Evolutionary conservation across 208 protist species (phyloP), one percentile per base, ranked within the genome.

Genomic region (Naegleria gruberi): DNA sequence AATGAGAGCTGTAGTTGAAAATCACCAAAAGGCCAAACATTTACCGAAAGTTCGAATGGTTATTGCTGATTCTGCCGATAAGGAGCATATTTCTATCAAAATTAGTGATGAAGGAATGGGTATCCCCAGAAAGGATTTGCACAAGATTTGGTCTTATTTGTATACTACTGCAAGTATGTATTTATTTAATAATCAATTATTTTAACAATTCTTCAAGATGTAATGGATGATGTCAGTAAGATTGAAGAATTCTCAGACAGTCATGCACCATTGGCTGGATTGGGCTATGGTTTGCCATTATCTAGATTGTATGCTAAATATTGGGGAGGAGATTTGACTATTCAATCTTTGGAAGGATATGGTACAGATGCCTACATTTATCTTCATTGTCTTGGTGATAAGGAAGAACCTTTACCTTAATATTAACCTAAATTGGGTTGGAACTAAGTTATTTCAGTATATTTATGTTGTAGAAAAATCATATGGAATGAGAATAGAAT

Each of bases 241-340:
- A 65, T 65, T 23, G 51, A 65, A 65, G 51, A 65, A 65, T 65
- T 65, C 51, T 30, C 90, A 47, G n/a, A 92, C 90, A 40, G 90
- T 90, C 44, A 82, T 40, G 37, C 95, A 0, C 94, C 95, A 30
- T 90, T 98, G 17, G 97, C 97, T 37, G 97, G 97, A 26, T 98
- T 97, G 84, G 97, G 97, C 0, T 98, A 98, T 90, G 97, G 97
- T 7, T 91, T 99, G 44, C 97, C 97, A 1, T 95, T 98, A 92
- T 96, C 94, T 10, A 94, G 96, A 43, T 92, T 98, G 51, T 98
- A 99, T 93, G 96, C 97, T 41, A 94, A 94, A 73, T 95, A 96
- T 17, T 97, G 98, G 92, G 96, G 95, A 47, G 97, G 97, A 12
- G 97, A 99, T 91, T 93, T 99, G 6, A 87, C 95, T 34, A 82